These are phyloP conservation scores for Schwanniomyces polymorphus DNA, from an alignment of 805 yeast genomes.

Conservation along the genomic window DNA sequence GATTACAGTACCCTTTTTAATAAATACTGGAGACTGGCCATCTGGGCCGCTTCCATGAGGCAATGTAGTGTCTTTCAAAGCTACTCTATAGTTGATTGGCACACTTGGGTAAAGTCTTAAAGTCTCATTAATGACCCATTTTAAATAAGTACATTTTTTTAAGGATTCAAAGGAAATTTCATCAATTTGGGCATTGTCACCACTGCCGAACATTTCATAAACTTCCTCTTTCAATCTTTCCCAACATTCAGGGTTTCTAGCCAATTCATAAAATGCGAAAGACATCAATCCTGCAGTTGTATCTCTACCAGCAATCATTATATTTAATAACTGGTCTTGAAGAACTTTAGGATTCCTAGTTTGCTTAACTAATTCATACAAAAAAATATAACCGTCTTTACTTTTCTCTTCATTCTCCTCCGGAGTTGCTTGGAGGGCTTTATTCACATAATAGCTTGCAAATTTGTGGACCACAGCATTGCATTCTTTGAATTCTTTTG, in stretches of 20 bases:
- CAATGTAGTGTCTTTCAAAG: slow-evolving; percentile 30
- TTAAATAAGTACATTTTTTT: slow-evolving; percentile 33
- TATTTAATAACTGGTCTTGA: slow-evolving; percentile 38
- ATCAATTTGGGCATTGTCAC: slow-evolving; percentile 17
- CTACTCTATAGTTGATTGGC: slow-evolving; percentile 30
- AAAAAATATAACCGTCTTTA: slow-evolving; percentile 31
- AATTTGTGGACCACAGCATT: slow-evolving; percentile 31
- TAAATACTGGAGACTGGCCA: slow-evolving; percentile 36
- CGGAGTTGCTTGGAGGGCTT: slow-evolving; percentile 27
- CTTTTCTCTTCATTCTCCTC: slow-evolving; percentile 28
- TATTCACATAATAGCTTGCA: slow-evolving; percentile 27
- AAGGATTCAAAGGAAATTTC: slow-evolving; percentile 30
- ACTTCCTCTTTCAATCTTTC: slow-evolving; percentile 27
- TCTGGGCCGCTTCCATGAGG: slow-evolving; percentile 39
- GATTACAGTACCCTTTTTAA: slow-evolving; percentile 44
- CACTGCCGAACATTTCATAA: slow-evolving; percentile 21
- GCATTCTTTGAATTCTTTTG: slow-evolving; percentile 32
- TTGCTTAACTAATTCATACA: slow-evolving; percentile 38
- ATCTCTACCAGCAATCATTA: slow-evolving; percentile 38
- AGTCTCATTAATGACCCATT: slow-evolving; percentile 28
- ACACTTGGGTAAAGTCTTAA: slow-evolving; percentile 36
- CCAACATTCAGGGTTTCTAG: slow-evolving; percentile 30
- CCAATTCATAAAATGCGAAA: slow-evolving; percentile 27
- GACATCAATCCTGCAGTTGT: slow-evolving; percentile 36
- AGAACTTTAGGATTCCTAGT: slow-evolving; percentile 34